phyloP scores from a whole-genome alignment of 116 monocot species.

The Thalassia testudinum region DNA sequence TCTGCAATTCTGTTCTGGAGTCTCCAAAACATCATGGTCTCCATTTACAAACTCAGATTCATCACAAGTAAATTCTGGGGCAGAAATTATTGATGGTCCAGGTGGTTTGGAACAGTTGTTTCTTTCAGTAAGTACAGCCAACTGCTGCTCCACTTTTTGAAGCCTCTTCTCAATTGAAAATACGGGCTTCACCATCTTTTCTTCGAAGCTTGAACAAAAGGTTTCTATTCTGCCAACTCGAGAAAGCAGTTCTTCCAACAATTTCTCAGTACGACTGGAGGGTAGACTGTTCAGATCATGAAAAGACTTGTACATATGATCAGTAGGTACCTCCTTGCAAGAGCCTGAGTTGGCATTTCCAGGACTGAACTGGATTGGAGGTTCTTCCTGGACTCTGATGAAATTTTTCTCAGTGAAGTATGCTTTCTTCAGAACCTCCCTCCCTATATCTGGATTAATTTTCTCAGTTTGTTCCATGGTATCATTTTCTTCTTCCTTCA shows the following conservation, averaged over 20 bases:
- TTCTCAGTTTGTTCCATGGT: no score
- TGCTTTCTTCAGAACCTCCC: no score
- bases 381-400: neutral
- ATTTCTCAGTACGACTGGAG: conserved; percentile 26
- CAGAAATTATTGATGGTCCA: conserved; percentile 11
- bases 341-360: neutral
- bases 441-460: no score
- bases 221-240: conserved; percentile 62
- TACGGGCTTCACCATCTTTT: conserved; percentile 58
- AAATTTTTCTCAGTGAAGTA: neutral
- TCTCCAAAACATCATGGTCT: neutral
- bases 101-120: conserved; percentile 9
- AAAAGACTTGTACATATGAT: conserved; percentile 4
- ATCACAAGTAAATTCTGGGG: conserved; percentile 19
- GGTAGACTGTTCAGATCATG: conserved; percentile 9
- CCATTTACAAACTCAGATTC: conserved; percentile 17
- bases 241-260: conserved; percentile 40
- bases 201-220: conserved; percentile 52
- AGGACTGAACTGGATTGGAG: neutral
- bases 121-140: conserved; percentile 26
- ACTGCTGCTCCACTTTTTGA: conserved; percentile 36
- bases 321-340: neutral
- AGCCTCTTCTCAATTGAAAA: conserved; percentile 60
- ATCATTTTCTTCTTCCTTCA: no score
- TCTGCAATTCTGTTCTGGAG: conserved; percentile 1